phyloP scores from a whole-genome alignment of 257 asterid genomes.

The Nicotiana otophora region DNA sequence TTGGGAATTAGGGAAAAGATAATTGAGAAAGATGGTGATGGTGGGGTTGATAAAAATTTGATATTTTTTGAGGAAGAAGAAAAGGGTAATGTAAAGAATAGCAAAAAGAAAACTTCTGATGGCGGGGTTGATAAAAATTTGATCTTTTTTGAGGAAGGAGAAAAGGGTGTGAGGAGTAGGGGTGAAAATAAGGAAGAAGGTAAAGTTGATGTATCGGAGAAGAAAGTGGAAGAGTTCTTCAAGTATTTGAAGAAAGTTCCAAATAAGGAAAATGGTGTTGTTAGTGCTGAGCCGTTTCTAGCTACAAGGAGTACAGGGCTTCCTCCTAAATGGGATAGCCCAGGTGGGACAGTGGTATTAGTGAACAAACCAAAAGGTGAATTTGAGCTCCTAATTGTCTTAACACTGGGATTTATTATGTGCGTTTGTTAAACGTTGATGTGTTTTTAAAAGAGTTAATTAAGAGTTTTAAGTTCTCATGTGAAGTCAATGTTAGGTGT shows the following conservation, averaged over 20 bases:
- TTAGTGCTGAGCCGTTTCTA: constrained; percentile 51
- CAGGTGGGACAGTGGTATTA: constrained; percentile 77
- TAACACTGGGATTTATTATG: neutral
- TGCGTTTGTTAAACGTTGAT: neutral
- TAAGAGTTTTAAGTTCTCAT: neutral
- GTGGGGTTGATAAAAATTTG: constrained; percentile 37
- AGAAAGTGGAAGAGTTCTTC: constrained; percentile 90
- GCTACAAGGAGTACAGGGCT: constrained; percentile 76
- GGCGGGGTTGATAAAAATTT: constrained; percentile 34
- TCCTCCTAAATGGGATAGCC: constrained; percentile 92
- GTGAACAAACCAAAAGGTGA: constrained; percentile 94
- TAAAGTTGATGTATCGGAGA: constrained; percentile 64
- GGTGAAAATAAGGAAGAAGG: constrained; percentile 23
- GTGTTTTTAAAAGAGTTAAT: neutral
- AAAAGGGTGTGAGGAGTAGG: neutral
- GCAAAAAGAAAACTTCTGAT: constrained; percentile 16
- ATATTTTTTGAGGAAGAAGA: constrained; percentile 59
- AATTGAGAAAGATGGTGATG: constrained; percentile 8
- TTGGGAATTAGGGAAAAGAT: neutral
- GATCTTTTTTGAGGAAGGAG: constrained; percentile 61
- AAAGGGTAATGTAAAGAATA: constrained; percentile 14
- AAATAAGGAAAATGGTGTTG: constrained; percentile 33
- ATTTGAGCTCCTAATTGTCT: neutral
- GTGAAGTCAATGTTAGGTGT: neutral
- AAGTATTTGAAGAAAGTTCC: constrained; percentile 94